Conservation (phyloP, 108 stramenopile genomes). For the Stephanodiscus triporus region DNA sequence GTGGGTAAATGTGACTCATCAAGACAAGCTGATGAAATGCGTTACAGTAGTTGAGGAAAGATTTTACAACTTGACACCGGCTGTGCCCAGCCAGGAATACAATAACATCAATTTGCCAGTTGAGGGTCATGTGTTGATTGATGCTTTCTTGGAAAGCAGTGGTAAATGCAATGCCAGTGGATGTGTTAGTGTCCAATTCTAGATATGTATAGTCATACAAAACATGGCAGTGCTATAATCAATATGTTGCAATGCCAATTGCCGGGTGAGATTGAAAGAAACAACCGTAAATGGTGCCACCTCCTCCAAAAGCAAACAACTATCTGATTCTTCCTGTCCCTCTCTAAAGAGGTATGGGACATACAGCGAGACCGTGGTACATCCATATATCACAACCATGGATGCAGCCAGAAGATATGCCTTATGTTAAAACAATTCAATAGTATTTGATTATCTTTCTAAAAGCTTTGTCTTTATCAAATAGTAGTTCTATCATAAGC, state of each 20-base stretch:
- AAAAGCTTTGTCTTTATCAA: too few relatives aligned
- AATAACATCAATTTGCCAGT: slow-evolving; percentile 52
- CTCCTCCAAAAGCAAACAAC: slow-evolving; percentile 36
- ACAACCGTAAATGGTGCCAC: slow-evolving; percentile 81
- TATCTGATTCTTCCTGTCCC: not conserved
- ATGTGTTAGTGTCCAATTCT: slow-evolving; percentile 26
- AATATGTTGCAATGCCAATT: slow-evolving; percentile 62
- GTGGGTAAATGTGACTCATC: too few relatives aligned
- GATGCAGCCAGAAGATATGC: too few relatives aligned
- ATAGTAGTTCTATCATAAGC: too few relatives aligned
- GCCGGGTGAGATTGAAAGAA: slow-evolving; percentile 71
- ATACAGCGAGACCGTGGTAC: too few relatives aligned
- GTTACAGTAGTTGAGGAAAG: slow-evolving; percentile 36
- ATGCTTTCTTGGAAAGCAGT: slow-evolving; percentile 28
- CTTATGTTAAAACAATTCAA: too few relatives aligned
- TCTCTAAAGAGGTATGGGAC: too few relatives aligned
- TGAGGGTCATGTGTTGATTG: slow-evolving; percentile 67
- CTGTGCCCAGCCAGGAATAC: not conserved
- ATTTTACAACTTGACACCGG: slow-evolving; percentile 8
- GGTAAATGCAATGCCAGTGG: slow-evolving; percentile 4
- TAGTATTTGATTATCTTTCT: too few relatives aligned
- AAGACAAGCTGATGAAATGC: not conserved
- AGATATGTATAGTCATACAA: slow-evolving; percentile 61
- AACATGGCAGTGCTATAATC: slow-evolving; percentile 46
- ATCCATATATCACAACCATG: too few relatives aligned